phyloP scores from a whole-genome alignment of 345 rosid species.

The Ailanthus altissimus region DNA sequence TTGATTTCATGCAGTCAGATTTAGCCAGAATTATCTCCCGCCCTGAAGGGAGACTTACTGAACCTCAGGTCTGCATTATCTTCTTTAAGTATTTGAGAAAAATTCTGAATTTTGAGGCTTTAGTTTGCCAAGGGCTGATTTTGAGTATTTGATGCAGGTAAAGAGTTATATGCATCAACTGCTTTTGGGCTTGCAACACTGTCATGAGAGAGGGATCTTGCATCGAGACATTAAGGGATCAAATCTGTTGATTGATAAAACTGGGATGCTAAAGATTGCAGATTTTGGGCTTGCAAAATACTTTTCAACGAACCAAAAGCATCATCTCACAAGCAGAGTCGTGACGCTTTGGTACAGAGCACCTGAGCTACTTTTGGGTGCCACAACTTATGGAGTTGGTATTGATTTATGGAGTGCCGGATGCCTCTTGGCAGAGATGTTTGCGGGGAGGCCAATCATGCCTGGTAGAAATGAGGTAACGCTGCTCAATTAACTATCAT shows the following conservation, averaged over 20 bases:
- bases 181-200: conserved; percentile 64
- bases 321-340: conserved; percentile 59
- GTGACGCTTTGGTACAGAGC: conserved; percentile 74
- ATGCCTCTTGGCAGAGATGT: conserved; percentile 72
- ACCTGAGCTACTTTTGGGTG: conserved; percentile 61
- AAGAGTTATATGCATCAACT: conserved; percentile 63
- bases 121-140: conserved; percentile 6
- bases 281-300: conserved; percentile 69
- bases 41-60: conserved; percentile 52
- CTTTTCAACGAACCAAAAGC: conserved; percentile 34
- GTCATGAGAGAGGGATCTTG: conserved; percentile 58
- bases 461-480: conserved; percentile 66
- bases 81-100: neutral
- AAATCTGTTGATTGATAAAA: conserved; percentile 58
- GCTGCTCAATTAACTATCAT: neutral
- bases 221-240: conserved; percentile 66
- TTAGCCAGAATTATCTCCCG: conserved; percentile 46
- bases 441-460: conserved; percentile 50
- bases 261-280: conserved; percentile 55
- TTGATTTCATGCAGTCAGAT: conserved; percentile 66
- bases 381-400: conserved; percentile 56
- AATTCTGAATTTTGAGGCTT: neutral
- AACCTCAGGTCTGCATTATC: conserved; percentile 51
- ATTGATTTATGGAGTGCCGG: conserved; percentile 78
- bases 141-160: conserved; percentile 38